These are phyloP conservation scores for Schizonepeta tenuifolia DNA, from an alignment of 257 asterid genomes.

Conservation along the genomic window DNA sequence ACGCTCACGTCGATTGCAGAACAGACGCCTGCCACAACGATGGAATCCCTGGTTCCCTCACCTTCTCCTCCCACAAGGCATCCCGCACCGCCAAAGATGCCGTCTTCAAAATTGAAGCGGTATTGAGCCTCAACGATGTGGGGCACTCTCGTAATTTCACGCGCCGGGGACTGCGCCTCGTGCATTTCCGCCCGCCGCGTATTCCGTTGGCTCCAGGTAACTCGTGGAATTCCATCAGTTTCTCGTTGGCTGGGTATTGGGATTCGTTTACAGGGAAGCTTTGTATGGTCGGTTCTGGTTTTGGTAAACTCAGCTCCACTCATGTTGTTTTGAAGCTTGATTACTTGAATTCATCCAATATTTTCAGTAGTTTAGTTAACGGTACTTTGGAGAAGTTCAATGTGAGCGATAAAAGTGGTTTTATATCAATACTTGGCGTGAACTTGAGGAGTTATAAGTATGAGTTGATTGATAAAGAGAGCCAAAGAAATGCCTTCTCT, in stretches of 20 bases:
- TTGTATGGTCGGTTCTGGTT: slow-evolving; percentile 83
- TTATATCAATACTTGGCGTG: slow-evolving; percentile 57
- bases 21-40: slow-evolving; percentile 31
- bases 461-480: slow-evolving; percentile 69
- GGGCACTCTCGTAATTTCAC: slow-evolving; percentile 43
- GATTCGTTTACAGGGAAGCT: slow-evolving; percentile 73
- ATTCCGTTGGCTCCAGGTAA: slow-evolving; percentile 48
- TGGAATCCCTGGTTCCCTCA: slow-evolving; percentile 39
- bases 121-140: slow-evolving; percentile 34
- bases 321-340: slow-evolving; percentile 73
- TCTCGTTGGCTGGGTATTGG: slow-evolving; percentile 71
- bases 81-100: slow-evolving; percentile 55
- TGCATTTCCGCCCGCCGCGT: slow-evolving; percentile 69
- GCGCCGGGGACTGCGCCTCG: slow-evolving; percentile 68
- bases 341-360: slow-evolving; percentile 66
- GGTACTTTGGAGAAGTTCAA: slow-evolving; percentile 60
- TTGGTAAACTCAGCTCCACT: slow-evolving; percentile 38
- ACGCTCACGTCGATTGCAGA: slow-evolving; percentile 45
- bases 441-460: slow-evolving; percentile 68
- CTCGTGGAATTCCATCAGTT: slow-evolving; percentile 31
- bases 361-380: slow-evolving; percentile 68
- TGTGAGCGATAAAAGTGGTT: slow-evolving; percentile 28
- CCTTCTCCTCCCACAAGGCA: slow-evolving; percentile 43
- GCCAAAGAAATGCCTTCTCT: slow-evolving; percentile 47
- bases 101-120: slow-evolving; percentile 62